These are phyloP conservation scores for Monosporascus sp. DNA, from an alignment of 2,329 filamentous ascomycete genomes.

Conservation along the genomic window DNA sequence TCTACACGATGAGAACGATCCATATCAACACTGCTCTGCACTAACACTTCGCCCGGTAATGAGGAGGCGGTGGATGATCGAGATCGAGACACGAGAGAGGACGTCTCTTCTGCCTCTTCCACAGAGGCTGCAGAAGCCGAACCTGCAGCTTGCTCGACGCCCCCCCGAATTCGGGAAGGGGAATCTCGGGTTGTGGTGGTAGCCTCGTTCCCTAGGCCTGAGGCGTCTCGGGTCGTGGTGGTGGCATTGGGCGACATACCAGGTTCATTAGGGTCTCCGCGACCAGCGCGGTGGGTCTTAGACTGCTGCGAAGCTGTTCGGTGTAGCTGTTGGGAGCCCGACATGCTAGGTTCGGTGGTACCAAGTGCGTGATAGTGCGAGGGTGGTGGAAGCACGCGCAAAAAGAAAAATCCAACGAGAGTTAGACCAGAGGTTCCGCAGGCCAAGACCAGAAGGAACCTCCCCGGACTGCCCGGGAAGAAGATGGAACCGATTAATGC, in stretches of 20 bases:
- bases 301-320: slow-evolving; percentile 37
- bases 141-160: slow-evolving; percentile 11
- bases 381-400: slow-evolving; percentile 62
- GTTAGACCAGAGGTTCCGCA: slow-evolving; percentile 73
- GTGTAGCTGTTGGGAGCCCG: slow-evolving; percentile 33
- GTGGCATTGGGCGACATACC: slow-evolving; percentile 52
- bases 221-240: slow-evolving; percentile 22
- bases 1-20: slow-evolving; percentile 78
- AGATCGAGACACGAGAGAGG: slow-evolving; percentile 73
- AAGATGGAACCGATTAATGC: slow-evolving; percentile 70
- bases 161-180: slow-evolving; percentile 10
- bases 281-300: slow-evolving; percentile 33
- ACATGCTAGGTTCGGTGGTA: slow-evolving; percentile 27
- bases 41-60: slow-evolving; percentile 43
- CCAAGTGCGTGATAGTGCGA: slow-evolving; percentile 52
- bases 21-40: slow-evolving; percentile 60
- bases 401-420: slow-evolving; percentile 75
- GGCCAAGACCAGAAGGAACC: slow-evolving; percentile 74
- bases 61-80: slow-evolving; percentile 46
- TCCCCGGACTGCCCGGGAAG: slow-evolving; percentile 77
- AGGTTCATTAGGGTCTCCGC: slow-evolving; percentile 47
- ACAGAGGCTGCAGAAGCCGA: slow-evolving; percentile 9
- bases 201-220: slow-evolving; percentile 15
- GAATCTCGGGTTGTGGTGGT: slow-evolving; percentile 11
- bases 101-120: slow-evolving; percentile 62